Evolutionary conservation across 108 stramenopile genomes (phyloP).

Genomic region (Schizochytrium sp.): DNA sequence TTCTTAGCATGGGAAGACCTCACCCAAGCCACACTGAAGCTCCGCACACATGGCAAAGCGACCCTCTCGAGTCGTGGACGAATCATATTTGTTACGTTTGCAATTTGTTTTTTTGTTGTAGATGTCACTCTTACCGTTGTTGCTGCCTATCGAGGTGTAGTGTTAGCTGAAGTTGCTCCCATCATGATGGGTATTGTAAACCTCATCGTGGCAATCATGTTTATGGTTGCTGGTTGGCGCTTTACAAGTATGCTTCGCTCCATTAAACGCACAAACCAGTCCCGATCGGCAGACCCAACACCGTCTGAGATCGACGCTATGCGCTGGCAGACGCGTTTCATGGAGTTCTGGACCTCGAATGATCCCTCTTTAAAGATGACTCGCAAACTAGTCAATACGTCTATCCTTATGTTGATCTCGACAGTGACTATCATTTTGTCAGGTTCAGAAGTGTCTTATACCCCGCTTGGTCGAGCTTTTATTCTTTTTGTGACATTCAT

Average conservation of each 20-base stretch:
- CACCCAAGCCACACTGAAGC: background rate
- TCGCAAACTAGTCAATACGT: background rate
- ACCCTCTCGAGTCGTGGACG: conserved; percentile 17
- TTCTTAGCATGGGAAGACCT: conserved; percentile 38
- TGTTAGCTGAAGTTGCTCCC: background rate
- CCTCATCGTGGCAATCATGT: background rate
- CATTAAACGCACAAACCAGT: background rate
- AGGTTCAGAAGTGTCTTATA: background rate
- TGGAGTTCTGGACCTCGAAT: background rate
- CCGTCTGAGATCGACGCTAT: no score
- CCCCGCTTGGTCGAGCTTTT: background rate
- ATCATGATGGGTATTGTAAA: background rate
- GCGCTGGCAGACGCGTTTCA: no score
- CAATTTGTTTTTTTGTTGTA: conserved; percentile 8
- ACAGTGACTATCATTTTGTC: background rate
- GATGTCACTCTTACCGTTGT: conserved; percentile 1
- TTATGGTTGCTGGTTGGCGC: conserved; percentile 1
- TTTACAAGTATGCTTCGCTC: background rate
- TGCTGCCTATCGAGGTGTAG: background rate
- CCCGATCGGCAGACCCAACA: no score
- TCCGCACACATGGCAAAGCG: background rate
- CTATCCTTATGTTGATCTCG: background rate
- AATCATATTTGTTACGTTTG: background rate
- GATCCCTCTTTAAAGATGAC: background rate
- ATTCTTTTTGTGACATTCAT: background rate